Conservation (phyloP, 495 filamentous ascomycete species). For the Aspergillus haitiensis region DNA sequence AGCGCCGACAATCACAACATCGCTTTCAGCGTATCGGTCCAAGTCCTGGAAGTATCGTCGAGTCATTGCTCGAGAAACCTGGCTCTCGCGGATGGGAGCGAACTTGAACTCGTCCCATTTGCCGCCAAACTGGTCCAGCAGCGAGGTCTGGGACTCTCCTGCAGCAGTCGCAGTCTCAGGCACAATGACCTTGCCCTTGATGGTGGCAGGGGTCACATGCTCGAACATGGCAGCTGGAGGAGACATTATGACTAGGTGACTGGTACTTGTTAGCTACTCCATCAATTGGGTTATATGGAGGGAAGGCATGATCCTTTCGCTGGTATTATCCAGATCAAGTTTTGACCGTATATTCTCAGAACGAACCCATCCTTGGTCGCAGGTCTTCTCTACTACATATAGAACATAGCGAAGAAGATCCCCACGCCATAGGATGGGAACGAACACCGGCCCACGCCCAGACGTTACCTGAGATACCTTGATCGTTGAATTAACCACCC, state of each 20-base stretch:
- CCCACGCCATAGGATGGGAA: conserved; percentile 34
- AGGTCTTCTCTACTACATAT: background rate
- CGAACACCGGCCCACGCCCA: conserved; percentile 71
- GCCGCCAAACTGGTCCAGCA: conserved; percentile 60
- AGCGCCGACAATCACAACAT: conserved; percentile 88
- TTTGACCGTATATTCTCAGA: conserved; percentile 95
- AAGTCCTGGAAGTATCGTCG: conserved; percentile 87
- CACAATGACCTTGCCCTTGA: conserved; percentile 49
- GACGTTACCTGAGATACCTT: conserved; percentile 64
- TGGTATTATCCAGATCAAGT: conserved; percentile 99
- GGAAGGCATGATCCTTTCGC: conserved; percentile 93
- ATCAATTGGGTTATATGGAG: conserved; percentile 34
- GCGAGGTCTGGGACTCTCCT: conserved; percentile 47
- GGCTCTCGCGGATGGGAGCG: conserved; percentile 81
- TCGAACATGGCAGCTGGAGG: conserved; percentile 64
- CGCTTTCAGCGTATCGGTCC: conserved; percentile 84
- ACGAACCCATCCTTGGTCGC: conserved; percentile 46
- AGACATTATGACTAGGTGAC: conserved; percentile 63
- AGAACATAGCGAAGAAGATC: background rate
- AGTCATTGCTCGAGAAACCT: conserved; percentile 90
- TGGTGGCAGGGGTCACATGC: conserved; percentile 42
- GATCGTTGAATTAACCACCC: conserved; percentile 47
- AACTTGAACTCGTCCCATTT: conserved; percentile 81
- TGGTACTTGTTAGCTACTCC: conserved; percentile 42
- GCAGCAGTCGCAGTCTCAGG: conserved; percentile 40